These are phyloP conservation scores for Solanum appendiculatum DNA, from an alignment of 257 asterid genomes.

Conservation along the genomic window DNA sequence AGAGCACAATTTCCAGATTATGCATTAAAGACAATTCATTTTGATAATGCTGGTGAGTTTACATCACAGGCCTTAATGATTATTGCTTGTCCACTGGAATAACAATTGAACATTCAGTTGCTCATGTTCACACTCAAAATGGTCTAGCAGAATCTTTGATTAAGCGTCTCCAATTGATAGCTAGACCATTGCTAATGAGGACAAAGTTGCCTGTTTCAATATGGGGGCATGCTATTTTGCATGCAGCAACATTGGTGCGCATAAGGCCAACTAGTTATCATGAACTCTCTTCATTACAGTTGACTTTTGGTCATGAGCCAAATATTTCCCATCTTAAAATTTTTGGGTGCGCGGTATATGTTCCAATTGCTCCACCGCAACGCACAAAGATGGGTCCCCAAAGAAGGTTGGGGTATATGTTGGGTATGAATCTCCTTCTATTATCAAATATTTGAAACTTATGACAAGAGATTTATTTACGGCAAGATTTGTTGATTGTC, in stretches of 20 bases:
- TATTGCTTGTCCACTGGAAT: too few relatives aligned
- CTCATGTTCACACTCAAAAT: not conserved
- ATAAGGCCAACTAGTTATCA: not conserved
- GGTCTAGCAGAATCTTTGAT: too few relatives aligned
- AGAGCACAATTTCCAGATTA: too few relatives aligned
- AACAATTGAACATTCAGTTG: too few relatives aligned
- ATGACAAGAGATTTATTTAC: not conserved
- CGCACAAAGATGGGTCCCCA: not conserved
- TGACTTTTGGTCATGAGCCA: not conserved
- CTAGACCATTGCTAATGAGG: too few relatives aligned
- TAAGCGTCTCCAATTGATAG: not conserved
- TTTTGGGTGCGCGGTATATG: not conserved
- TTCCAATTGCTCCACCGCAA: not conserved
- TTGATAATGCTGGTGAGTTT: too few relatives aligned
- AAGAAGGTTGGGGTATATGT: not conserved
- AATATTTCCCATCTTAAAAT: not conserved
- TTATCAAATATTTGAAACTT: not conserved
- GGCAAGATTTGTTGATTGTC: not conserved
- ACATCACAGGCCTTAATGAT: too few relatives aligned
- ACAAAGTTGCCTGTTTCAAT: not conserved
- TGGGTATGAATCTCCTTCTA: not conserved
- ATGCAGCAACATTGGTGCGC: not conserved
- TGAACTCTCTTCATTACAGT: not conserved
- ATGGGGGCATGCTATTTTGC: not conserved
- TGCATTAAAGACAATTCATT: too few relatives aligned